Base-by-base conservation (phyloP, 768 basidiomycete species). In the Boletus sp. region DNA sequence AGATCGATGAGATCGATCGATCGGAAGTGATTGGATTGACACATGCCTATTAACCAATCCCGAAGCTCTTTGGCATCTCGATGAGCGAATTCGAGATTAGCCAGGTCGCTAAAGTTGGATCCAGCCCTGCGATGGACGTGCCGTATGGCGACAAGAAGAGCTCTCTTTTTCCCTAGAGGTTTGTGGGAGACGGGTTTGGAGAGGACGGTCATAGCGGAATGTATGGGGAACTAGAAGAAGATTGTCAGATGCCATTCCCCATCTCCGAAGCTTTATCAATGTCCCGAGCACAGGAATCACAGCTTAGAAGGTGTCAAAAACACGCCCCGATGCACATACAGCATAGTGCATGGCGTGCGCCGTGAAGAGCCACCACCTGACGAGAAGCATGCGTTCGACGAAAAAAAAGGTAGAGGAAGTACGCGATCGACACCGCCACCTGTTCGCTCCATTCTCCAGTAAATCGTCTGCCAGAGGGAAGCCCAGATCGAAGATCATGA, bases 91-190 rank as follows among this genome's bases (percentile, higher is more conserved):
- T 11, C 41, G 8, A 69, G 67, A 21, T 53, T 11, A 4, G 40
- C 3, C 4, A 60, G 8, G n/a, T 13, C 15, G 5, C 34, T 21
- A 4, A 51, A 56, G 33, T 19, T 29, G 29, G 44, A 37, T 30
- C 32, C 43, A 4, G 27, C 29, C 34, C 47, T n/a, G 11, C 51
- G 39, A 4, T 25, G 23, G 13, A 70, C 58, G 10, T 54, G 51
- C 5, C 25, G 50, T 29, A 60, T 46, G 11, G 61, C 55, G 5
- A 68, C 33, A 9, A 70, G 59, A 7, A 68, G 55, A 9, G 66
- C 67, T 30, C 47, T 61, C 33, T 50, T 67, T 27, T 47, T 50
- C 13, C 38, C 49, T 13, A 35, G 19, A 32, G 55, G 51, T 2
- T 39, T 45, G 4, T 38, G 17, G 15, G 15, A 6, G 23, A 15